Base-by-base conservation (phyloP, 192 early-diverging fungal species). In the Gigaspora rosea region DNA sequence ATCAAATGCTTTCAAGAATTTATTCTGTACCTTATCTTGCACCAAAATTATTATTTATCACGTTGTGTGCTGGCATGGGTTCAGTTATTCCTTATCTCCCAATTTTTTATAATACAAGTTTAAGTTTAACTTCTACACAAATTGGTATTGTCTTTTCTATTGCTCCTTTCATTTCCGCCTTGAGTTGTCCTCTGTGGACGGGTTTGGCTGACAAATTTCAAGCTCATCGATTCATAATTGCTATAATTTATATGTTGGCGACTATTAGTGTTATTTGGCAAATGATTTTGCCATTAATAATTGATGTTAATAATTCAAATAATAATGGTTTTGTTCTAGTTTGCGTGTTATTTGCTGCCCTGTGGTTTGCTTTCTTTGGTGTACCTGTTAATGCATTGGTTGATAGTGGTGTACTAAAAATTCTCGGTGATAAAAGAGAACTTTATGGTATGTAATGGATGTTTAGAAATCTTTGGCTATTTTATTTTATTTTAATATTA, bases 361-460 rank as follows among this genome's bases (percentile, higher is more conserved):
- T 81, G 2, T 82, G 84, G 36, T 85, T 85, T 73, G 84, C 84
- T 13, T 85, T 85, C 50, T 85, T 85, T 70, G 84, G 84, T 9
- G 77, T 85, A 2, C 84, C 84, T 2, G 84, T 85, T 8, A 76
- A 76, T 27, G 82, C 84, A 11, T 75, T 85, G 16, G 82, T 85
- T 32, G 84, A 85, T 77, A 82, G 84, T 22, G 84, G 84, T 15
- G 84, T 85, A 1, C 32, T 85, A 9, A 85, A 83, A 27, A 85
- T 85, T 61, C 48, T 85, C 15, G 84, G 80, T 0, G 76, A 79
- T 33, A 83, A 82, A 35, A 85, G 81, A 68, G 80, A 85, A 27
- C 82, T 80, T 33, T 85, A 85, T 74, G 84, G 84, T 68, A 79
- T 69, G 72, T 32, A 15, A 46, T 47, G 48, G 16, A 65, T 12